These are phyloP conservation scores for Coemansia sp. DNA, from an alignment of 192 early-diverging fungal species.

Conservation along the genomic window DNA sequence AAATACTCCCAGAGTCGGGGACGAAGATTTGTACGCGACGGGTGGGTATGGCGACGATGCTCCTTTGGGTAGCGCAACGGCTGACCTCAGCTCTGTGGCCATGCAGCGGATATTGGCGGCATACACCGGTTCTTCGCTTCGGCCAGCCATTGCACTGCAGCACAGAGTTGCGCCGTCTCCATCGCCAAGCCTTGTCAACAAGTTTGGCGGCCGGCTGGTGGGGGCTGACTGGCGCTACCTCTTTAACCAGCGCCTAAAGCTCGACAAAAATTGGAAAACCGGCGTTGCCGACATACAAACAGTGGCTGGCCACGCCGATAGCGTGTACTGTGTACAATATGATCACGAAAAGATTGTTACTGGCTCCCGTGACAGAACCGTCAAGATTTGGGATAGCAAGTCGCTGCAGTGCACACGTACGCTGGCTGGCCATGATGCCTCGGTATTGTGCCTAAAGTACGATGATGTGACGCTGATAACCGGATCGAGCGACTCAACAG, in stretches of 20 bases:
- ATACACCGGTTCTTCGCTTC: slow-evolving; percentile 39
- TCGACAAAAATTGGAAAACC: slow-evolving; percentile 57
- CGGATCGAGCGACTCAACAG: slow-evolving; percentile 82
- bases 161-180: slow-evolving; percentile 52
- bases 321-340: slow-evolving; percentile 90
- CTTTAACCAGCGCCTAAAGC: slow-evolving; percentile 62
- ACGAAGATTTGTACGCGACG: slow-evolving; percentile 4
- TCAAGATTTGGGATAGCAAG: slow-evolving; percentile 80
- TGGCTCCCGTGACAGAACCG: slow-evolving; percentile 72
- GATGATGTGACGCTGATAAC: slow-evolving; percentile 69
- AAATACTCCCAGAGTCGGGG: slow-evolving; percentile 30
- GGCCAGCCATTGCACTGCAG: slow-evolving; percentile 42
- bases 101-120: slow-evolving; percentile 26
- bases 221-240: slow-evolving; percentile 67
- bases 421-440: slow-evolving; percentile 64
- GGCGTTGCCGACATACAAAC: slow-evolving; percentile 52
- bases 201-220: slow-evolving; percentile 8
- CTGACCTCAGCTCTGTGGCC: not conserved
- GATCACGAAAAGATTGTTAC: slow-evolving; percentile 71
- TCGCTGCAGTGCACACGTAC: slow-evolving; percentile 59
- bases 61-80: not conserved
- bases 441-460: slow-evolving; percentile 81
- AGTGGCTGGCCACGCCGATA: slow-evolving; percentile 76
- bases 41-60: not conserved
- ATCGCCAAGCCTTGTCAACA: slow-evolving; percentile 7